Percentiles rank a stretch among this genome's conserved stretches.
Conservation (phyloP, 352 stramenopile genomes). For the Phytophthora idaei region DNA sequence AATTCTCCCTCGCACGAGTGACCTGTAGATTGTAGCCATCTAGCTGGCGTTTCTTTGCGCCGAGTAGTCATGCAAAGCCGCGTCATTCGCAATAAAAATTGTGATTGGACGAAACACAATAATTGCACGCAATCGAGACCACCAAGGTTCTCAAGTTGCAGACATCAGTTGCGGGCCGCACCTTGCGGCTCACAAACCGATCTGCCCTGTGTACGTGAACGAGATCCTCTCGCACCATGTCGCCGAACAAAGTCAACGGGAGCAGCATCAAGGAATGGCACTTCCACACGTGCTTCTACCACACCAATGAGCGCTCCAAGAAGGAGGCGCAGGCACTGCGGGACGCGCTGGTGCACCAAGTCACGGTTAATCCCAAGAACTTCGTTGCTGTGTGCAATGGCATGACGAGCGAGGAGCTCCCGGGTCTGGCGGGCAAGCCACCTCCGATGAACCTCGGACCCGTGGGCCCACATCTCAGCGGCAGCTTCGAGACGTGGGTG, state of each 20-base stretch:
- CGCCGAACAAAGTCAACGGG: conserved; percentile 18
- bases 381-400: conserved; percentile 71
- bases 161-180: too few relatives aligned
- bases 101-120: conserved; percentile 22
- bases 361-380: conserved; percentile 41
- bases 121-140: conserved; percentile 2
- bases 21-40: conserved; percentile 17
- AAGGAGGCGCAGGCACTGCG: conserved; percentile 52
- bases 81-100: conserved; percentile 18
- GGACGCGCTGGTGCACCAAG: conserved; percentile 48
- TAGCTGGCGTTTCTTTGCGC: conserved; percentile 18
- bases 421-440: conserved; percentile 31
- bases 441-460: conserved; percentile 62
- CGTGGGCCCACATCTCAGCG: conserved; percentile 64
- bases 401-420: conserved; percentile 43
- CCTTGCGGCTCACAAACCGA: conserved; percentile 10
- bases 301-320: conserved; percentile 45
- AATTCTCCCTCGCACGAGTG: neutral
- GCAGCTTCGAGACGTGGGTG: conserved; percentile 76
- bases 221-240: conserved; percentile 4
- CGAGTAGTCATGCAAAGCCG: conserved; percentile 14
- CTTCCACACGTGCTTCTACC: conserved; percentile 78
- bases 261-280: conserved; percentile 70
- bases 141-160: neutral
- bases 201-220: neutral